These are phyloP conservation scores for Tylopilus rubrobrunneus DNA, from an alignment of 768 basidiomycete species.

Conservation along the genomic window DNA sequence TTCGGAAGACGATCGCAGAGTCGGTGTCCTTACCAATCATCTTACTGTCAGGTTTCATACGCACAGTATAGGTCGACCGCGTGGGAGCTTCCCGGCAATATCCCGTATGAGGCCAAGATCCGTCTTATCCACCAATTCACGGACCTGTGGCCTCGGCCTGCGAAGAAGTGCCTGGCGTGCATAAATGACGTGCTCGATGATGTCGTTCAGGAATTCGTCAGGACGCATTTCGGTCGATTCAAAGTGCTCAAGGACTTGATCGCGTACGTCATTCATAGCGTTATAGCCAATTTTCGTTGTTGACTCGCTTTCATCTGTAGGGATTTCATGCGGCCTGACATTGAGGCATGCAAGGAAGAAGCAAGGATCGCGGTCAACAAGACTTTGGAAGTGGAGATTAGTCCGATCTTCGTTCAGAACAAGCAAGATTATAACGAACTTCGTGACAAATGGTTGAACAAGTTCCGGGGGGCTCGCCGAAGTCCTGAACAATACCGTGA, in stretches of 20 bases:
- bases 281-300: not conserved
- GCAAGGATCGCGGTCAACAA: conserved; percentile 29
- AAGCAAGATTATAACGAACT: conserved; percentile 17
- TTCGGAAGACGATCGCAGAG: conserved; percentile 35
- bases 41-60: not conserved
- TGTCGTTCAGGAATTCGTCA: conserved; percentile 26
- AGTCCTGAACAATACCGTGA: not conserved
- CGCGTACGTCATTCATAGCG: conserved; percentile 27
- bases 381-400: conserved; percentile 36
- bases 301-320: conserved; percentile 16
- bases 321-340: conserved; percentile 22
- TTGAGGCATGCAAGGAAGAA: conserved; percentile 25
- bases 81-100: conserved; percentile 42
- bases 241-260: conserved; percentile 31
- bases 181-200: conserved; percentile 31
- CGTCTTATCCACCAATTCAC: conserved; percentile 35
- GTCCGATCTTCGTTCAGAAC: conserved; percentile 39
- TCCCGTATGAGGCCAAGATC: conserved; percentile 39
- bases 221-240: conserved; percentile 40
- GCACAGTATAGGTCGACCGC: conserved; percentile 29
- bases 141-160: conserved; percentile 35
- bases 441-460: conserved; percentile 24
- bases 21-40: conserved; percentile 15
- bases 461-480: conserved; percentile 19
- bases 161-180: conserved; percentile 31